Evolutionary conservation across 352 stramenopile species (phyloP).

Genomic region (Globisporangium orthogonon): DNA sequence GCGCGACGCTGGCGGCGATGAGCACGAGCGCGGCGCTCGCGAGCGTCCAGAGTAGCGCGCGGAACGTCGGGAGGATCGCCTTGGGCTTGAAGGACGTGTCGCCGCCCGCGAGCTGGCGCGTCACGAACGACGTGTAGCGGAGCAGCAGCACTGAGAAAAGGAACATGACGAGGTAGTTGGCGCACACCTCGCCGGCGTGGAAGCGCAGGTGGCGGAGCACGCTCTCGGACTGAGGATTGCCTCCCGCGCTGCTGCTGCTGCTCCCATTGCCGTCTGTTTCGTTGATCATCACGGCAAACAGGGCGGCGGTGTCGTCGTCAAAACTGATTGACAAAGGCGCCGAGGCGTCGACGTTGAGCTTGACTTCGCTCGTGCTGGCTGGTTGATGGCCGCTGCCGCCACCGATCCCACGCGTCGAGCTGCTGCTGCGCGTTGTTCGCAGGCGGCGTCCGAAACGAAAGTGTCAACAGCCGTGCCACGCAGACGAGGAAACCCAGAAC

Average conservation of each 20-base stretch:
- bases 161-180: conserved; percentile 54
- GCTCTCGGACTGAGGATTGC: not conserved
- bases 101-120: conserved; percentile 27
- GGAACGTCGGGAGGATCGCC: conserved; percentile 52
- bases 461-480: not conserved
- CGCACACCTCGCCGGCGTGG: conserved; percentile 42
- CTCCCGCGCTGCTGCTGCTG: not conserved
- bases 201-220: conserved; percentile 14
- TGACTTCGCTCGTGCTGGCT: not conserved
- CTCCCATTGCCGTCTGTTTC: not conserved
- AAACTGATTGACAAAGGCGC: not conserved
- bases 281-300: not conserved
- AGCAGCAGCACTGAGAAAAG: conserved; percentile 36
- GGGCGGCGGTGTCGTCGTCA: not conserved
- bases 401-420: too few species aligned
- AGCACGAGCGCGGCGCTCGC: conserved; percentile 17
- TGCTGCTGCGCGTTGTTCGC: not conserved
- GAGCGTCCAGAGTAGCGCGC: conserved; percentile 50
- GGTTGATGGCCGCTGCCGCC: too few species aligned
- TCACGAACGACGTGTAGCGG: conserved; percentile 37
- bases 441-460: not conserved
- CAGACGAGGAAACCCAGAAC: too few species aligned
- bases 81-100: conserved; percentile 38
- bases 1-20: conserved; percentile 31
- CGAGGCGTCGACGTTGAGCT: not conserved